These are phyloP conservation scores for Astragalus membranaceus DNA, from an alignment of 306 rosid species.

Conservation along the genomic window DNA sequence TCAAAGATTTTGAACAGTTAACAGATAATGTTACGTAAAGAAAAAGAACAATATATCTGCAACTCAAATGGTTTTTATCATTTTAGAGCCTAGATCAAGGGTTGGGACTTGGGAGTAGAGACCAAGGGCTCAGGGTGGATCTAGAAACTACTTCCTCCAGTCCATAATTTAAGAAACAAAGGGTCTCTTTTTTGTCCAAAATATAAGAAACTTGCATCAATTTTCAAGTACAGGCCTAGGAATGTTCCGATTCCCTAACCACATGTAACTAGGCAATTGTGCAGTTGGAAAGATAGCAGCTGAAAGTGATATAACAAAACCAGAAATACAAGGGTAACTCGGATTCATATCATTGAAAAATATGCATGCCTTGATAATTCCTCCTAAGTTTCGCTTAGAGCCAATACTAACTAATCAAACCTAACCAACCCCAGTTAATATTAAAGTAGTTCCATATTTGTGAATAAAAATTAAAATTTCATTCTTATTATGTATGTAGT, in stretches of 20 bases:
- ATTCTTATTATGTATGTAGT: background rate
- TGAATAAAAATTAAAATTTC: background rate
- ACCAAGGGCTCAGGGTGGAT: background rate
- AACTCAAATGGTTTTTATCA: no score
- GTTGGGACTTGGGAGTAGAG: no score
- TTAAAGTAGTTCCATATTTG: background rate
- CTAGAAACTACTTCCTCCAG: background rate
- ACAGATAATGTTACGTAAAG: no score
- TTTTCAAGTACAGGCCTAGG: background rate
- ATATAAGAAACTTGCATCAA: no score
- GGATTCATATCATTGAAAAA: background rate
- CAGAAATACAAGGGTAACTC: background rate
- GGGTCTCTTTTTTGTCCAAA: no score
- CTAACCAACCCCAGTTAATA: slow-evolving; percentile 9
- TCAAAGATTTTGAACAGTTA: background rate
- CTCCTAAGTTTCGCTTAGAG: slow-evolving; percentile 5
- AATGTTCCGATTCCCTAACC: background rate
- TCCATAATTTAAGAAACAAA: no score
- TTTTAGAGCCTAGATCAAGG: no score
- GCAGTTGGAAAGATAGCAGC: background rate
- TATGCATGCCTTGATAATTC: background rate
- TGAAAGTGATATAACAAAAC: background rate
- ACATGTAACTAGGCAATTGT: background rate
- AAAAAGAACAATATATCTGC: no score
- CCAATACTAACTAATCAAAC: background rate